Evolutionary conservation across 345 rosid species (phyloP).

Genomic region (Sisymbrium irio): DNA sequence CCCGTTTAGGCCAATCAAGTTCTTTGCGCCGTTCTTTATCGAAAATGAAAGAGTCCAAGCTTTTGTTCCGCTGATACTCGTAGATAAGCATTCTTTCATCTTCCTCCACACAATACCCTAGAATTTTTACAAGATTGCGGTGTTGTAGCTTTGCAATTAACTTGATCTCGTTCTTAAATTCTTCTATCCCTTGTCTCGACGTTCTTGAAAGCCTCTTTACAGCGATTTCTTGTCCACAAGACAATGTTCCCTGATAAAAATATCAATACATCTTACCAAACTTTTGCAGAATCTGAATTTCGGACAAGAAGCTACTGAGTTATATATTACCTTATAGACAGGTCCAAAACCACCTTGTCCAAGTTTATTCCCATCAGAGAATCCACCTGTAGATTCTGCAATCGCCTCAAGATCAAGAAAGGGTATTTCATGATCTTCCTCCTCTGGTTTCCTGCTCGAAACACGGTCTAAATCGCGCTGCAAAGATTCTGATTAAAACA

Average conservation of each 20-base stretch:
- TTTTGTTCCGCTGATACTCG: constrained; percentile 46
- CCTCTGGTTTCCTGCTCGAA: constrained; percentile 26
- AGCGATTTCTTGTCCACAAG: constrained; percentile 43
- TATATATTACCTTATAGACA: constrained; percentile 60
- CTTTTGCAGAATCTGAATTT: not conserved
- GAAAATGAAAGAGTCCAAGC: constrained; percentile 40
- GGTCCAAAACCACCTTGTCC: constrained; percentile 80
- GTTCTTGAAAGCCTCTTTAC: constrained; percentile 48
- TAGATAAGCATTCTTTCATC: constrained; percentile 53
- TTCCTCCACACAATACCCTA: constrained; percentile 49
- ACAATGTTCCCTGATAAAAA: constrained; percentile 34
- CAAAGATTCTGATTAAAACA: constrained; percentile 1
- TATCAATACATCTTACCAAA: not conserved
- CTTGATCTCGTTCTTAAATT: constrained; percentile 53
- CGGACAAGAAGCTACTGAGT: not conserved
- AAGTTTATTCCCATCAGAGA: constrained; percentile 48
- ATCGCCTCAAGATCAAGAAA: constrained; percentile 40
- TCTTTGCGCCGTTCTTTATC: constrained; percentile 23
- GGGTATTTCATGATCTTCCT: constrained; percentile 26
- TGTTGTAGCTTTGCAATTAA: constrained; percentile 56
- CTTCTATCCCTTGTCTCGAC: constrained; percentile 52
- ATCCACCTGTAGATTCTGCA: constrained; percentile 45
- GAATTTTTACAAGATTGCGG: constrained; percentile 48
- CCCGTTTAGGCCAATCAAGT: constrained; percentile 31
- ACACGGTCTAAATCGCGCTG: constrained; percentile 14